phyloP scores from a whole-genome alignment of 208 protist genomes.

The Phytomonas sp. region DNA sequence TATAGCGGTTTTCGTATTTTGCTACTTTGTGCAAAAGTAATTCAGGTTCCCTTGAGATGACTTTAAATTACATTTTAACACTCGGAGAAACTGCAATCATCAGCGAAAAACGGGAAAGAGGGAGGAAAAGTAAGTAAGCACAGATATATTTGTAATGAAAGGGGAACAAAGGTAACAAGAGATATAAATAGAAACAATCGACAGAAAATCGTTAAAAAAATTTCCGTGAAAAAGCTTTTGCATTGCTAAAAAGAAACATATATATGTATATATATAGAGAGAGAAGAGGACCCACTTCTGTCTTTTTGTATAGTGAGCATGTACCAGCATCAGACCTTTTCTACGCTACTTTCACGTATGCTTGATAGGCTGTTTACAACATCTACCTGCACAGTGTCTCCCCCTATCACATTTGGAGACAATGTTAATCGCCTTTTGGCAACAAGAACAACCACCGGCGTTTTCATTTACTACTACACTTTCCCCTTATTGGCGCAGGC shows the following conservation, averaged over 20 bases:
- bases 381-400: too few species aligned
- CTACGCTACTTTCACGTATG: too few species aligned
- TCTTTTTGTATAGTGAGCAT: too few species aligned
- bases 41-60: too few species aligned
- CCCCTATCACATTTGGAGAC: too few species aligned
- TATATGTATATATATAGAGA: not conserved
- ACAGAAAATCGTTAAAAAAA: not conserved
- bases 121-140: not conserved
- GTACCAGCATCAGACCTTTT: too few species aligned
- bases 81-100: not conserved
- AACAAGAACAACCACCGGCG: too few species aligned
- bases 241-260: constrained; percentile 6
- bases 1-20: constrained; percentile 11
- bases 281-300: not conserved
- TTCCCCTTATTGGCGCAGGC: too few species aligned
- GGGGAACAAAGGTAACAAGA: constrained; percentile 6
- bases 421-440: too few species aligned
- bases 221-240: constrained; percentile 7
- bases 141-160: constrained; percentile 5
- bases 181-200: constrained; percentile 12
- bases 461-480: too few species aligned
- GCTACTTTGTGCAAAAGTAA: not conserved
- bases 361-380: too few species aligned
- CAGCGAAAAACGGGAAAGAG: not conserved
- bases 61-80: too few species aligned